Base-by-base conservation (phyloP, 306 rosid species). In the Elaeagnus macrophylla region DNA sequence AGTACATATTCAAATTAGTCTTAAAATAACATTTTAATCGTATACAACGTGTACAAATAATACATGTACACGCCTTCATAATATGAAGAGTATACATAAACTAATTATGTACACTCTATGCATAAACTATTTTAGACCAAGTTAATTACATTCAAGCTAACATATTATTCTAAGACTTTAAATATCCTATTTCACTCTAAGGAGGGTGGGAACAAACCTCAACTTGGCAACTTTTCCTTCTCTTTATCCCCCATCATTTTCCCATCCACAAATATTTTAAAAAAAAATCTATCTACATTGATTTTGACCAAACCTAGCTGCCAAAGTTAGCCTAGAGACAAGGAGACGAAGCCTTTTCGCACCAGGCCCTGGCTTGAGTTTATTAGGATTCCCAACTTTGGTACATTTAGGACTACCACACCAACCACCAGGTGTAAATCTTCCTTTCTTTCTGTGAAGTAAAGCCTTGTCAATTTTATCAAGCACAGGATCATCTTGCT, bases 391-490 rank as follows among this genome's bases (percentile, higher is more conserved):
- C 9, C 97, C 97, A 49, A 90, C 77, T 75, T 79, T 60, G 1
- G 91, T 73, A 44, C 97, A 90, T 57, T 79, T 71, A 1, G 89
- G 86, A 59, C 60, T 78, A 7, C 83, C 60, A 39, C 95, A 90
- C 97, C 97, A 90, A n/a, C 88, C 95, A 10, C 95, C 97, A 0
- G 94, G 73, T 4, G 94, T 73, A 68, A 90, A 78, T 60, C 78
- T 53, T 42, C 70, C 86, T 6, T 75, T 73, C 58, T 61, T 57
- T 62, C 78, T 63, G 1, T 37, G 68, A 7, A 91, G 73, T 16
- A 83, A 64, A 7, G 70, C 79, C 54, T 71, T 72, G 35, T 91
- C 95, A 36, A 91, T 83, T 68, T 62, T 62, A 39, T 91, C 93
- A 67, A 91, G 59, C 48, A 64, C 77, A 0, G 85, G 75, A 37